phyloP scores from a whole-genome alignment of 768 basidiomycete genomes.

The Infundibulicybe gibba region DNA sequence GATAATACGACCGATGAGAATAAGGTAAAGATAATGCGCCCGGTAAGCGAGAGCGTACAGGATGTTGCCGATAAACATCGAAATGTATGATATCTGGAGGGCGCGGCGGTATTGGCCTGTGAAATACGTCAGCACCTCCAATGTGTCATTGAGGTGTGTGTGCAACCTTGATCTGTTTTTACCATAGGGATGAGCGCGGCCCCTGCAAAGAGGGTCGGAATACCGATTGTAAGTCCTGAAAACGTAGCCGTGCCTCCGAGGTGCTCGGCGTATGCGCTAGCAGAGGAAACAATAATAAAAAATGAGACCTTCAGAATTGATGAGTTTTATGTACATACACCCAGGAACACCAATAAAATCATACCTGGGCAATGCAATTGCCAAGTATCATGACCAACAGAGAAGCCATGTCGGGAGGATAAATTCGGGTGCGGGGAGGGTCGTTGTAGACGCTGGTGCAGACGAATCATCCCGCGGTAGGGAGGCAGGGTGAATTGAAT shows the following conservation, averaged over 20 bases:
- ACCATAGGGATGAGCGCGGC: slow-evolving; percentile 54
- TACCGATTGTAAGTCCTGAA: slow-evolving; percentile 64
- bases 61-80: slow-evolving; percentile 52
- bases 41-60: slow-evolving; percentile 61
- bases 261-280: slow-evolving; percentile 56
- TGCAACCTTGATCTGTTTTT: slow-evolving; percentile 49
- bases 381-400: slow-evolving; percentile 40
- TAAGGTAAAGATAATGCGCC: slow-evolving; percentile 59
- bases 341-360: neutral
- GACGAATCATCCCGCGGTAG: too few species aligned
- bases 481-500: too few species aligned
- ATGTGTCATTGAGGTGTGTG: neutral
- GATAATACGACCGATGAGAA: slow-evolving; percentile 68
- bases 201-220: slow-evolving; percentile 62
- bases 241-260: slow-evolving; percentile 70
- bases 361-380: slow-evolving; percentile 26
- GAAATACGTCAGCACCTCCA: neutral
- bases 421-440: too few species aligned
- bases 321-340: too few species aligned
- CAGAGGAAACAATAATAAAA: slow-evolving; percentile 68
- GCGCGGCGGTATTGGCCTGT: slow-evolving; percentile 54
- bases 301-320: slow-evolving; percentile 47
- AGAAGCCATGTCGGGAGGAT: slow-evolving; percentile 41
- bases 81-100: slow-evolving; percentile 49
- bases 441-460: too few species aligned